phyloP scores from a whole-genome alignment of 2,329 filamentous ascomycete genomes.

The Aureobasidium sp. region DNA sequence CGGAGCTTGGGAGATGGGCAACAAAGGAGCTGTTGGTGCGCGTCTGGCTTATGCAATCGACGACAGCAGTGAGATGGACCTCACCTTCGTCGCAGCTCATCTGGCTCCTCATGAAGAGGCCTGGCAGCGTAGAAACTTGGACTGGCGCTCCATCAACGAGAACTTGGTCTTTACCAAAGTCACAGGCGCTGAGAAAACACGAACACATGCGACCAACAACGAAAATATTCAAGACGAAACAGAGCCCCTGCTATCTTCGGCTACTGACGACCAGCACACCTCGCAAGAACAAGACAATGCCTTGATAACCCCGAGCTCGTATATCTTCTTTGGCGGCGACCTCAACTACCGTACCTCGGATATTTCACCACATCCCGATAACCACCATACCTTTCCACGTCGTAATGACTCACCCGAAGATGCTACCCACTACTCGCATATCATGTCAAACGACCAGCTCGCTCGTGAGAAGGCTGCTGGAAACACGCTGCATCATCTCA shows the following conservation, averaged over 20 bases:
- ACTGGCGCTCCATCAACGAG: constrained; percentile 80
- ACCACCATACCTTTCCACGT: constrained; percentile 56
- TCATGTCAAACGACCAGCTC: constrained; percentile 73
- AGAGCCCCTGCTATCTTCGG: constrained; percentile 29
- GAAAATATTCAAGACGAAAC: constrained; percentile 12
- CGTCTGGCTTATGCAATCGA: constrained; percentile 56
- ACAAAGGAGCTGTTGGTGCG: constrained; percentile 86
- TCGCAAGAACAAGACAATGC: not conserved
- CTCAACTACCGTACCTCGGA: constrained; percentile 87
- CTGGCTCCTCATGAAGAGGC: constrained; percentile 82
- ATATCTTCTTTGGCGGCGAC: constrained; percentile 84
- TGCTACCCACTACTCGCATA: constrained; percentile 60
- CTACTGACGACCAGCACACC: constrained; percentile 36
- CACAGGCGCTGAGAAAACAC: not conserved
- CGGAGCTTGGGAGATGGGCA: constrained; percentile 81
- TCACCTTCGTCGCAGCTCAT: constrained; percentile 86
- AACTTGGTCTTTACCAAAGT: constrained; percentile 61
- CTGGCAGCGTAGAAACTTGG: constrained; percentile 66
- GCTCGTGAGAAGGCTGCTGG: constrained; percentile 60
- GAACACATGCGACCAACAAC: constrained; percentile 16
- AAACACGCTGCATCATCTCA: constrained; percentile 68
- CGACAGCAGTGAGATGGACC: constrained; percentile 45
- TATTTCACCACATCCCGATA: constrained; percentile 44
- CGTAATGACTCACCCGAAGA: constrained; percentile 42
- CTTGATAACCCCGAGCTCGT: constrained; percentile 23